Evolutionary conservation across 2,329 filamentous ascomycete species (phyloP), one percentile per base, ranked within the genome.

Genomic region (Teratosphaeria zuluensis): DNA sequence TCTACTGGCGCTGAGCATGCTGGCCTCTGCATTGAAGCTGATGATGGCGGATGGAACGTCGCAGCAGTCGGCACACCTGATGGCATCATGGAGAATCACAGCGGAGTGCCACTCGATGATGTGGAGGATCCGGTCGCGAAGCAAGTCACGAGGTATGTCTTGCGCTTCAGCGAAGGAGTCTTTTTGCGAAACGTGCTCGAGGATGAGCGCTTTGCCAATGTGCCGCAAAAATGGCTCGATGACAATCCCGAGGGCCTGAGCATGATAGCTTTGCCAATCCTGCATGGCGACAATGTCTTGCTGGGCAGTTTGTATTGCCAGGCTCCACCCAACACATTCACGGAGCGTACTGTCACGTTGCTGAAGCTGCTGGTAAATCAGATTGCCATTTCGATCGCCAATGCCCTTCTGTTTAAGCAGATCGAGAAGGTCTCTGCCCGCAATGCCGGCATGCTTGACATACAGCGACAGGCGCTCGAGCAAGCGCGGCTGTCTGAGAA

Each of bases 241-340:
- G 80, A 80, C 57, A 88, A 90, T 62, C 86, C 87, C 0, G 75
- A 81, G 35, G 87, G 88, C 65, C 88, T 85, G 68, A 84, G 87
- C 3, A 84, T 92, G 60, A 91, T 92, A 60, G 85, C 87, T n/a
- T 84, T 92, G 46, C 89, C 89, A 0, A 92, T 92, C 58, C 78
- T 84, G 53, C 88, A 91, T 69, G 88, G 86, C 3, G 80, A 82
- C 33, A 86, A 87, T 56, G 81, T 83, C 6, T 78, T 92, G 3
- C 78, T 91, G 11, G 89, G 89, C 0, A 85, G 88, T 16, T 77
- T 92, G 16, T 92, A 92, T 65, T 81, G 91, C 2, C 88, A 92
- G 73, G 83, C 88, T 28, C 81, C 87, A 52, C 84, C 88, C 0
- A 86, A 87, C 28, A 87, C 86, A 0, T 91, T 92, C 65, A 91